phyloP scores from a whole-genome alignment of 1,139 yeast genomes.

The Hyphopichia burtonii region DNA sequence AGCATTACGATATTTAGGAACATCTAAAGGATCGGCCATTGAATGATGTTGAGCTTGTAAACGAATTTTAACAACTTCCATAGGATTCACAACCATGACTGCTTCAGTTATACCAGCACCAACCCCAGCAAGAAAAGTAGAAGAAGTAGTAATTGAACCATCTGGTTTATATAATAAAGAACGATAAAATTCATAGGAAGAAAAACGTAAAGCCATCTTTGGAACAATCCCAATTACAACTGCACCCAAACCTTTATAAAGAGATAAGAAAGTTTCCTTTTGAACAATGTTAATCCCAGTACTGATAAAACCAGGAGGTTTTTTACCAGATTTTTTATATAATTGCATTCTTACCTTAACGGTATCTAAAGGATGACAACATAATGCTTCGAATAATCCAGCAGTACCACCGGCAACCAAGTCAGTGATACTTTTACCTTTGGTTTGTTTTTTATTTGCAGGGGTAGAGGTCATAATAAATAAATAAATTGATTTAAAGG shows the following conservation, averaged over 20 bases:
- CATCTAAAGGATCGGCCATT: conserved; percentile 75
- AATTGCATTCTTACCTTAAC: conserved; percentile 97
- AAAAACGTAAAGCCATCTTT: conserved; percentile 95
- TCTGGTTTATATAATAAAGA: conserved; percentile 61
- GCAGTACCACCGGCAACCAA: conserved; percentile 96
- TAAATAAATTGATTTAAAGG: conserved; percentile 5
- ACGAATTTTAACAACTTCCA: conserved; percentile 95
- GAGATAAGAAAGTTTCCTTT: conserved; percentile 80
- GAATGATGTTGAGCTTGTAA: conserved; percentile 95
- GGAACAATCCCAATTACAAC: conserved; percentile 97
- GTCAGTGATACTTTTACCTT: conserved; percentile 59
- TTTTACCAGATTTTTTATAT: conserved; percentile 59
- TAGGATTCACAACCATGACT: conserved; percentile 89
- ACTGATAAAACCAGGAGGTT: conserved; percentile 79
- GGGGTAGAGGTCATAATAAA: conserved; percentile 3
- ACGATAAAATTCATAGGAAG: conserved; percentile 89
- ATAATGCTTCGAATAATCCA: conserved; percentile 91
- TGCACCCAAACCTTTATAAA: conserved; percentile 95
- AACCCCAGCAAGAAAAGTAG: conserved; percentile 87
- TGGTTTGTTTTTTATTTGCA: conserved; percentile 17
- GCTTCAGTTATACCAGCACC: conserved; percentile 99
- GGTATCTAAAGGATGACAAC: conserved; percentile 95
- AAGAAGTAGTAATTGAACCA: conserved; percentile 69
- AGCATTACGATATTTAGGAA: conserved; percentile 89
- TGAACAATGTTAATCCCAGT: conserved; percentile 80